Conservation (phyloP, 1,284 basidiomycete species). For the Microbotryum intermedium region DNA sequence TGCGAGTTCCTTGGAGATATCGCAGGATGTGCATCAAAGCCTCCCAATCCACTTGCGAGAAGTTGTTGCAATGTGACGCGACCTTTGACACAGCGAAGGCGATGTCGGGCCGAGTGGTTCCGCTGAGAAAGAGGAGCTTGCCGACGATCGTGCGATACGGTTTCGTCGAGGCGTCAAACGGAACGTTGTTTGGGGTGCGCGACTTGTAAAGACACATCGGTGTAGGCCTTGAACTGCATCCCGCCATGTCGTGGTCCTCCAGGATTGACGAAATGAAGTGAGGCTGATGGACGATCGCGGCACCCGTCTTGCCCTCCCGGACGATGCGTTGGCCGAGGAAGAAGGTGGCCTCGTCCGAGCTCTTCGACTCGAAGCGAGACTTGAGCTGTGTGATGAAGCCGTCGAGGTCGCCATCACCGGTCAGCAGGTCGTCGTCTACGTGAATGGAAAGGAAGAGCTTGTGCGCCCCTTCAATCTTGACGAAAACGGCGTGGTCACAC, state of each 20-base stretch:
- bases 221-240: slow-evolving; percentile 17
- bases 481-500: background rate
- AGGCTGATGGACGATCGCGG: slow-evolving; percentile 36
- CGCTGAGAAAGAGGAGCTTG: slow-evolving; percentile 42
- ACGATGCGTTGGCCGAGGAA: background rate
- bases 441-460: background rate
- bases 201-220: slow-evolving; percentile 7
- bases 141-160: slow-evolving; percentile 40
- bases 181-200: slow-evolving; percentile 5
- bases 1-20: slow-evolving; percentile 48
- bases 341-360: background rate
- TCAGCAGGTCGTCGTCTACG: background rate
- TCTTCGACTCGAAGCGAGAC: background rate
- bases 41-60: slow-evolving; percentile 40
- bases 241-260: slow-evolving; percentile 37
- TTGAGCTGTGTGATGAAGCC: background rate
- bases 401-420: background rate
- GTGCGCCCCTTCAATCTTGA: background rate
- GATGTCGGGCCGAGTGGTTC: slow-evolving; percentile 44
- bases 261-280: slow-evolving; percentile 41
- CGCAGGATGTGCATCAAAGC: slow-evolving; percentile 42
- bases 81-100: slow-evolving; percentile 41
- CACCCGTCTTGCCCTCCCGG: slow-evolving; percentile 1
- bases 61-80: slow-evolving; percentile 34
- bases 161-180: background rate